A percentile compares a stretch with the other conserved stretches of the same genome.
Conservation (phyloP, 805 yeast genomes). For the Teunomyces kruisii region DNA sequence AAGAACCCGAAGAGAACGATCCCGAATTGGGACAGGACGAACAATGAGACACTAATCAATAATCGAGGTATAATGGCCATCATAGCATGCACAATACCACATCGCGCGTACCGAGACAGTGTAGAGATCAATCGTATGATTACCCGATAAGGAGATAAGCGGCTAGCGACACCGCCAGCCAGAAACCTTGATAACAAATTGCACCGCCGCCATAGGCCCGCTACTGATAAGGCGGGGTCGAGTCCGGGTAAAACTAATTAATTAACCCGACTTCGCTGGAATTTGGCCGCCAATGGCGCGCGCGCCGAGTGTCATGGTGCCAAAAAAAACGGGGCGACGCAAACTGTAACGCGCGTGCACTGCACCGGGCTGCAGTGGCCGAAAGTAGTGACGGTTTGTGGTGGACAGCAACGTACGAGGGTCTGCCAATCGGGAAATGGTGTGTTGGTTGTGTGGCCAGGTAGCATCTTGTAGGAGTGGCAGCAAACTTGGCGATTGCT, state of each 20-base stretch:
- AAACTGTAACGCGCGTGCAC: too few relatives aligned
- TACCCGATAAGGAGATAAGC: not conserved
- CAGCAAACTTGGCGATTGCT: not conserved
- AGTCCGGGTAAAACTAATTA: not conserved
- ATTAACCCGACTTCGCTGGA: not conserved
- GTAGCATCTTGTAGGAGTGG: too few relatives aligned
- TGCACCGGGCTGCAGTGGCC: too few relatives aligned
- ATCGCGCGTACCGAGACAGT: not conserved
- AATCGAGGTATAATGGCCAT: not conserved
- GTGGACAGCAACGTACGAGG: too few relatives aligned
- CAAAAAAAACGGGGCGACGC: not conserved
- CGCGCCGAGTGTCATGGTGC: not conserved
- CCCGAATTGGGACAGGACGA: not conserved
- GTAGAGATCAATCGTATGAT: not conserved
- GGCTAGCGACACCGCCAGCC: not conserved
- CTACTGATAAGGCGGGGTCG: not conserved
- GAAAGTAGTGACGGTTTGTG: too few relatives aligned
- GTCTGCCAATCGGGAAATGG: too few relatives aligned
- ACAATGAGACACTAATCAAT: too few relatives aligned
- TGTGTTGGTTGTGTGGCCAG: too few relatives aligned
- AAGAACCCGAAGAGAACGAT: not conserved
- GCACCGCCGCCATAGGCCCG: not conserved
- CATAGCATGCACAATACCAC: not conserved
- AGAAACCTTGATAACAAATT: constrained; percentile 1
- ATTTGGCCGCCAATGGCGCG: not conserved